These are phyloP conservation scores for Castanea crenata DNA, from an alignment of 306 rosid genomes.

Conservation along the genomic window DNA sequence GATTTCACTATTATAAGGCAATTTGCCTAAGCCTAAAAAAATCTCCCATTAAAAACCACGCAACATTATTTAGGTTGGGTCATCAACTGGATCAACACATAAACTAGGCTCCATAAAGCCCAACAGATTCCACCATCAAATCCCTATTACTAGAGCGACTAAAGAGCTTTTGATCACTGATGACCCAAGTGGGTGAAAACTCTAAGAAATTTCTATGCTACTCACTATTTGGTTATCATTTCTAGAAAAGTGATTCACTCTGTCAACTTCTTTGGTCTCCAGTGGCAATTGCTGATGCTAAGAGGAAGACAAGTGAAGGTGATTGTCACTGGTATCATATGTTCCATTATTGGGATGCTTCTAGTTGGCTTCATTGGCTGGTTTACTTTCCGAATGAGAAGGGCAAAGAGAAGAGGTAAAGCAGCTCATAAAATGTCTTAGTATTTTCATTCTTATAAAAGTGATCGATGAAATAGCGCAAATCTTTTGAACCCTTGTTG, in stretches of 20 bases:
- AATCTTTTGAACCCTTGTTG: neutral
- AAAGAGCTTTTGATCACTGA: neutral
- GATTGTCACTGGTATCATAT: neutral
- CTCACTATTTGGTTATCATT: neutral
- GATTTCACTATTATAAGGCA: too few species aligned
- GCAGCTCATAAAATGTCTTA: neutral
- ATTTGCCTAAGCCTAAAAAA: too few species aligned
- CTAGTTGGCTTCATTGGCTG: conserved; percentile 11
- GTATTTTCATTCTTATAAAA: neutral
- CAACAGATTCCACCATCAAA: too few species aligned
- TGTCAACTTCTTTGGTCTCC: neutral
- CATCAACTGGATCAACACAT: too few species aligned
- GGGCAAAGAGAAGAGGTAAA: conserved; percentile 10
- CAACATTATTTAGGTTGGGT: too few species aligned
- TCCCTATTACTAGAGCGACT: too few species aligned
- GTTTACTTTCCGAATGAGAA: neutral
- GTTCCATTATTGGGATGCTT: neutral
- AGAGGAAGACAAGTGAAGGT: conserved; percentile 14
- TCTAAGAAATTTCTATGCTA: neutral
- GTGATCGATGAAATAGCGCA: neutral
- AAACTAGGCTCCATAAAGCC: too few species aligned
- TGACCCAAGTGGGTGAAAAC: neutral
- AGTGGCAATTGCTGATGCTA: conserved; percentile 23
- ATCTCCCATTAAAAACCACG: too few species aligned
- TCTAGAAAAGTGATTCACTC: neutral